Conservation (phyloP, 306 rosid species). For the Rubus parviflorus region DNA sequence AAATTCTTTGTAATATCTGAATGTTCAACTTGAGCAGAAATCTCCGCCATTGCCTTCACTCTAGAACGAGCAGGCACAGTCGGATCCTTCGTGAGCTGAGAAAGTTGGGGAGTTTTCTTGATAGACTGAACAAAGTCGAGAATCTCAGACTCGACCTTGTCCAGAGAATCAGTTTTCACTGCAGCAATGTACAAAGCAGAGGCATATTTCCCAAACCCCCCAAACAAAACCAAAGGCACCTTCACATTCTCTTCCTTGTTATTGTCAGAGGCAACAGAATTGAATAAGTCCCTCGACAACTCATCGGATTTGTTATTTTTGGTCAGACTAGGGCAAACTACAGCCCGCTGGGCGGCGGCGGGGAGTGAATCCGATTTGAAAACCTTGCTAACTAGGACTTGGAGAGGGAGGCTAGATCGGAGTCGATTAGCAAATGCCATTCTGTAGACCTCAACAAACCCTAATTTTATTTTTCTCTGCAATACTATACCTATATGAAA, state of each 20-base stretch:
- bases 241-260: conserved; percentile 50
- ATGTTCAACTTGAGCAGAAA: conserved; percentile 57
- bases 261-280: conserved; percentile 48
- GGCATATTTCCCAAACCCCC: conserved; percentile 93
- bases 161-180: conserved; percentile 57
- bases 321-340: conserved; percentile 34
- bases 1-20: conserved; percentile 72
- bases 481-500: neutral
- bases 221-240: conserved; percentile 81
- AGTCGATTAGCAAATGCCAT: conserved; percentile 64
- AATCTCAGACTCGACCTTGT: conserved; percentile 81
- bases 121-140: conserved; percentile 50
- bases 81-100: conserved; percentile 62
- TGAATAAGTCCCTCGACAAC: conserved; percentile 48
- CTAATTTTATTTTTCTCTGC: conserved; percentile 31
- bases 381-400: conserved; percentile 37
- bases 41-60: conserved; percentile 51
- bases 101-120: conserved; percentile 50
- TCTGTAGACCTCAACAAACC: conserved; percentile 35
- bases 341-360: conserved; percentile 38
- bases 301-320: conserved; percentile 40
- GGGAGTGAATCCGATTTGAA: conserved; percentile 36
- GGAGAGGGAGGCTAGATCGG: conserved; percentile 54
- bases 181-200: conserved; percentile 80
- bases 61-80: conserved; percentile 55